A percentile compares a stretch with the other conserved stretches of the same genome.
Conservation (phyloP, 2,329 filamentous ascomycete genomes). For the Parasarocladium wereldwijsianum region DNA sequence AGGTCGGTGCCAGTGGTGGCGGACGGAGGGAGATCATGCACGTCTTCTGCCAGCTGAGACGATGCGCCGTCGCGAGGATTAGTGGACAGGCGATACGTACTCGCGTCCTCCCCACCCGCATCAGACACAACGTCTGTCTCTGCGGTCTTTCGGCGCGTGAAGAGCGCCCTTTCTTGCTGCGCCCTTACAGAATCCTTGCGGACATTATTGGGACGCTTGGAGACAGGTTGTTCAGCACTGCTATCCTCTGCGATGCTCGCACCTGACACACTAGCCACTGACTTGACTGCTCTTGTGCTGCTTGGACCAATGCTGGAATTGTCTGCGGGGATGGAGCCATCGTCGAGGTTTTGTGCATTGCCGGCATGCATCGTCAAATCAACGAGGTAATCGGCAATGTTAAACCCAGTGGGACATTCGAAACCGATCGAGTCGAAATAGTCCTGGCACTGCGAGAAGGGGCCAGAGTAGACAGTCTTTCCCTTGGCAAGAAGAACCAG, state of each 20-base stretch:
- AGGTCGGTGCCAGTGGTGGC: conserved; percentile 60
- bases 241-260: conserved; percentile 58
- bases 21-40: conserved; percentile 43
- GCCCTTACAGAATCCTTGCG: conserved; percentile 69
- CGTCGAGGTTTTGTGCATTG: conserved; percentile 38
- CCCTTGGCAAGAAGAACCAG: conserved; percentile 84
- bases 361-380: conserved; percentile 95
- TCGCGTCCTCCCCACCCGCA: conserved; percentile 32
- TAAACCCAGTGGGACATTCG: conserved; percentile 88
- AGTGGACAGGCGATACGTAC: conserved; percentile 35
- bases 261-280: conserved; percentile 70
- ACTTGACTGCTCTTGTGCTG: conserved; percentile 80
- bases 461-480: conserved; percentile 83
- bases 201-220: conserved; percentile 45
- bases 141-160: conserved; percentile 57
- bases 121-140: conserved; percentile 50
- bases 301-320: conserved; percentile 62
- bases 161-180: conserved; percentile 82
- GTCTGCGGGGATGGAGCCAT: conserved; percentile 37
- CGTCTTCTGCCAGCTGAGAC: conserved; percentile 54
- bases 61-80: conserved; percentile 29
- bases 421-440: conserved; percentile 93
- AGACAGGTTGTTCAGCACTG: conserved; percentile 40
- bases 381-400: conserved; percentile 95
- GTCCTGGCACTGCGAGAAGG: conserved; percentile 72